phyloP scores from a whole-genome alignment of 1,284 basidiomycete genomes.

The Termitomyces sp. region DNA sequence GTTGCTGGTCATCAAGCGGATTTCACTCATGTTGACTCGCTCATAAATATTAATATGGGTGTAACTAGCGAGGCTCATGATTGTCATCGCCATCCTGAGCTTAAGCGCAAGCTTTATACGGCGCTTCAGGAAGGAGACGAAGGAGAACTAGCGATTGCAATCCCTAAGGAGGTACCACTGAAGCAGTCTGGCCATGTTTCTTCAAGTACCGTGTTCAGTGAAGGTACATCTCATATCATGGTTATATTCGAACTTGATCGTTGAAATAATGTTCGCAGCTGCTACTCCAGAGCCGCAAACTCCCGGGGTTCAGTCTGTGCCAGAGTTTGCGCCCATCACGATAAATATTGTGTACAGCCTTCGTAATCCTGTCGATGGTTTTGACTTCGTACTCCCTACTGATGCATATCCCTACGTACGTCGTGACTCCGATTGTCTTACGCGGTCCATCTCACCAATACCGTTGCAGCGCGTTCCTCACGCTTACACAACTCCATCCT shows the following conservation, averaged over 20 bases:
- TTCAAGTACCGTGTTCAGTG: constrained; percentile 35
- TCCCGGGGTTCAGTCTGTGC: constrained; percentile 45
- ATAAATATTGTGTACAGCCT: constrained; percentile 80
- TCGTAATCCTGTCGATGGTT: constrained; percentile 77
- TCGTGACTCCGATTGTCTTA: constrained; percentile 16
- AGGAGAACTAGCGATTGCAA: constrained; percentile 89
- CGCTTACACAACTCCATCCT: constrained; percentile 86
- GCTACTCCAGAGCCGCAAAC: constrained; percentile 77
- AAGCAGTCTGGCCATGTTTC: constrained; percentile 49
- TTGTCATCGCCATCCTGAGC: constrained; percentile 86
- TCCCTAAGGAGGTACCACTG: constrained; percentile 78
- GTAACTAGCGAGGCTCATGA: constrained; percentile 62
- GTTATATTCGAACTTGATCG: background rate
- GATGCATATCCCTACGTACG: constrained; percentile 82
- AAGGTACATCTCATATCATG: constrained; percentile 33
- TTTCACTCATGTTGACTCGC: constrained; percentile 74
- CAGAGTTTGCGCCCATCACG: constrained; percentile 75
- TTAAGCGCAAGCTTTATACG: constrained; percentile 90
- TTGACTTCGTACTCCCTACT: constrained; percentile 80
- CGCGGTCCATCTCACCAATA: constrained; percentile 16
- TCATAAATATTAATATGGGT: constrained; percentile 64
- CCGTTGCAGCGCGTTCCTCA: constrained; percentile 79
- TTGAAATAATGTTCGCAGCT: constrained; percentile 31
- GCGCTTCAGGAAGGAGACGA: constrained; percentile 88
- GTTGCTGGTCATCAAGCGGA: constrained; percentile 66